Conservation (phyloP, 2,329 filamentous ascomycete species). For the Stagonosporopsis cucurbitacearum region DNA sequence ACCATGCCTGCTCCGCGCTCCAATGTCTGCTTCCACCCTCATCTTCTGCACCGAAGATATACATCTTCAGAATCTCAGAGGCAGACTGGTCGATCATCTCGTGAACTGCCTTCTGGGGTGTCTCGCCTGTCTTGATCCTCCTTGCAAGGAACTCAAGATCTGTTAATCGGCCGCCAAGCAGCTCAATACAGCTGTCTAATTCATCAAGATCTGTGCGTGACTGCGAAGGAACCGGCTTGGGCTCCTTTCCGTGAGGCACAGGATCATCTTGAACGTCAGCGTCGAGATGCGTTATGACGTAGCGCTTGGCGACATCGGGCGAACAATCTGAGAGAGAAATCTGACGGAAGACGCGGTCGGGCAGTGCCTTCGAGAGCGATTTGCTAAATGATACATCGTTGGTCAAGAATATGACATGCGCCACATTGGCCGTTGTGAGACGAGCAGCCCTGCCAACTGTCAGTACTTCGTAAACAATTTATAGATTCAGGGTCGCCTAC, state of each 20-base stretch:
- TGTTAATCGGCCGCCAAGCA: slow-evolving; percentile 88
- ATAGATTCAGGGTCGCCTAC: slow-evolving; percentile 32
- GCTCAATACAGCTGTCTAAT: slow-evolving; percentile 80
- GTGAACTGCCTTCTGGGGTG: slow-evolving; percentile 77
- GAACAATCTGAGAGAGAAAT: slow-evolving; percentile 86
- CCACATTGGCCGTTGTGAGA: slow-evolving; percentile 84
- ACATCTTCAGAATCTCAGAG: slow-evolving; percentile 92
- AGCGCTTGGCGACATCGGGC: slow-evolving; percentile 82
- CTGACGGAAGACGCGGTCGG: slow-evolving; percentile 87
- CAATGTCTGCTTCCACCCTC: slow-evolving; percentile 65
- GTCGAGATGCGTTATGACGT: slow-evolving; percentile 83
- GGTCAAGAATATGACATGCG: slow-evolving; percentile 93
- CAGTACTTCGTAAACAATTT: slow-evolving; percentile 1
- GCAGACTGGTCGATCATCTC: slow-evolving; percentile 91
- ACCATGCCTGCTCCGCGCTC: slow-evolving; percentile 89
- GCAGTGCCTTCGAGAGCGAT: slow-evolving; percentile 82
- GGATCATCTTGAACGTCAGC: slow-evolving; percentile 53
- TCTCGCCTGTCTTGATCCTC: slow-evolving; percentile 85
- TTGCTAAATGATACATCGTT: slow-evolving; percentile 90
- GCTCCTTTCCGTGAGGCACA: slow-evolving; percentile 46
- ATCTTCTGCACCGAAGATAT: slow-evolving; percentile 70
- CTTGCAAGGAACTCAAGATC: slow-evolving; percentile 95
- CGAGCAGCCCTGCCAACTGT: slow-evolving; percentile 67
- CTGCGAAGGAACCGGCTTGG: slow-evolving; percentile 56
- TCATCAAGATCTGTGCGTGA: slow-evolving; percentile 66